Base-by-base conservation (phyloP, 2,329 filamentous ascomycete species). In the Fusarium annulatum region DNA sequence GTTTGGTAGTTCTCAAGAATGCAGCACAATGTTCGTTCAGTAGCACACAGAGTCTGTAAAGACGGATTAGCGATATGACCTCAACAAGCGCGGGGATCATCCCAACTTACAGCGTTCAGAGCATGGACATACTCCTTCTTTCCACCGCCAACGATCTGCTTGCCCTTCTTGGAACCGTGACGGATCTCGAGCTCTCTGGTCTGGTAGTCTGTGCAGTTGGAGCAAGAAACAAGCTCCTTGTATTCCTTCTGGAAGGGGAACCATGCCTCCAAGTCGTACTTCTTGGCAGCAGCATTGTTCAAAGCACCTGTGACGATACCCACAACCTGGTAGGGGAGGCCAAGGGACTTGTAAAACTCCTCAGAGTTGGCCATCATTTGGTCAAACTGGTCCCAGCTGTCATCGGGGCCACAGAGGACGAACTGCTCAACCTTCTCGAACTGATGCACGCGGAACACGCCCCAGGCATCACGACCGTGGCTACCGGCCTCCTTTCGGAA, bases 191-290 rank as follows among this genome's bases (percentile, higher is more conserved):
- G 88, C 76, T 95, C 95, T 64, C 96, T 90, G 30, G 94, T 95
- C 86, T 99, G 96, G 86, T 98, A 98, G 82, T 98, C 96, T 49
- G 94, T 97, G 87, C 96, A 99, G 86, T 99, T 99, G 70, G 94
- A 97, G 88, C 95, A 97, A 26, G 94, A 97, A 57, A 98, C 96
- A 34, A 99, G 90, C 85, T 98, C 96, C 86, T 98, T 98, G 89
- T 98, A 99, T 84, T 98, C 96, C 78, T 93, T 93, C 83, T 98
- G 95, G 87, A 93, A 97, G 21, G 94, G 95, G 83, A 97, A 97
- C 94, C 95, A 97, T 6, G 96, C 96, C 82, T 99, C 96, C 28
- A 99, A 88, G 80, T 99, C 96, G 81, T 92, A 95, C 85, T 99
- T 99, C 88, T 97, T 98, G 34, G 94, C 87, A 19, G 86, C 84